These are phyloP conservation scores for Linnemannia elongata DNA, from an alignment of 192 early-diverging fungal species.

Conservation along the genomic window DNA sequence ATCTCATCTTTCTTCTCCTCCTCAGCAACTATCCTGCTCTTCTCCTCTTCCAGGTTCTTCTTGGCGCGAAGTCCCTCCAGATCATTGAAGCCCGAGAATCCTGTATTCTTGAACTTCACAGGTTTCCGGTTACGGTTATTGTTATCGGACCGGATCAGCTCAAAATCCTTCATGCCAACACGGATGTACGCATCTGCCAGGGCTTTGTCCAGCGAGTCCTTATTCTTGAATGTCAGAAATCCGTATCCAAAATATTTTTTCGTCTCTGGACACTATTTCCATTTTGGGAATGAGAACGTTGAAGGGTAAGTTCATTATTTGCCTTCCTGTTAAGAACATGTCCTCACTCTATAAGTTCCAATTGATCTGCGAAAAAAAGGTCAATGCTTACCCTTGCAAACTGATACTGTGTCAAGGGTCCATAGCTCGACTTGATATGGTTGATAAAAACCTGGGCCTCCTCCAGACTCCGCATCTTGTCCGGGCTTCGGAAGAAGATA, in stretches of 20 bases:
- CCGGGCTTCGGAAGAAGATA: slow-evolving; percentile 48
- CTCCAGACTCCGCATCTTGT: slow-evolving; percentile 47
- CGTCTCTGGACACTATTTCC: slow-evolving; percentile 44
- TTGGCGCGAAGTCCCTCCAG: slow-evolving; percentile 25
- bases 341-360: not conserved
- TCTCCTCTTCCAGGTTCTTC: not conserved
- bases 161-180: slow-evolving; percentile 44
- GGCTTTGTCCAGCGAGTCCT: slow-evolving; percentile 46
- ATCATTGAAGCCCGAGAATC: slow-evolving; percentile 37
- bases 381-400: slow-evolving; percentile 31
- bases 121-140: slow-evolving; percentile 7
- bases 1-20: not conserved
- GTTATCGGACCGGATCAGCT: slow-evolving; percentile 29
- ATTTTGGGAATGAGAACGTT: not conserved
- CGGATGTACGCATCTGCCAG: slow-evolving; percentile 38
- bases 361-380: not conserved
- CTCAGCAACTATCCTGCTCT: not conserved
- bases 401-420: slow-evolving; percentile 49
- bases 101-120: slow-evolving; percentile 22
- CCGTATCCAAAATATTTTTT: slow-evolving; percentile 53
- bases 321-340: too few relatives aligned
- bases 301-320: too few relatives aligned
- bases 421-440: slow-evolving; percentile 44
- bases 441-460: slow-evolving; percentile 55
- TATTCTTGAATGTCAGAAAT: slow-evolving; percentile 44